Percentiles rank a stretch among this genome's conserved stretches.
Evolutionary conservation across 2,329 filamentous ascomycete species (phyloP).

Genomic region (Epichloe scottii): DNA sequence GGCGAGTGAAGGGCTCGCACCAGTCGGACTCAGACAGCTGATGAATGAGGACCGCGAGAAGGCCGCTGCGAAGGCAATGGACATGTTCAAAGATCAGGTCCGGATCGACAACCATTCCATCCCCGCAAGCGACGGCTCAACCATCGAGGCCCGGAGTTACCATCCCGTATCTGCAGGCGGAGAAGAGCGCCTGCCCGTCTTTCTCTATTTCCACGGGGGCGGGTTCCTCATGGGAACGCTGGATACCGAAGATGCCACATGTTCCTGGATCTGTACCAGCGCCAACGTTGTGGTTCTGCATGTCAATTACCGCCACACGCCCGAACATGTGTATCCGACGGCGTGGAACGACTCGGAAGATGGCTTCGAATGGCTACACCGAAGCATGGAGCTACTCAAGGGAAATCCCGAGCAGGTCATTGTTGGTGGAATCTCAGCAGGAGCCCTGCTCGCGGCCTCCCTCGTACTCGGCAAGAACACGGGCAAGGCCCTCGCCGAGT

Average conservation of each 20-base stretch:
- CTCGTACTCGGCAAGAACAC: background rate
- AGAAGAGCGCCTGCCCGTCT: background rate
- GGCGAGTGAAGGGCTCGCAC: background rate
- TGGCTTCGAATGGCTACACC: background rate
- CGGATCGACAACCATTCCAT: background rate
- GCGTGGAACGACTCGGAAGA: background rate
- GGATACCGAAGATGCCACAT: background rate
- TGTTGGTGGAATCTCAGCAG: background rate
- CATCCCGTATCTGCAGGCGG: background rate
- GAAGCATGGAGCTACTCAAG: background rate
- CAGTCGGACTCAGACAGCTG: background rate
- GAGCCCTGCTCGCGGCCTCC: background rate
- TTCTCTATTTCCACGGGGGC: background rate
- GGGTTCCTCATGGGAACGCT: background rate
- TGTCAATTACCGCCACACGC: background rate
- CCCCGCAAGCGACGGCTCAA: background rate
- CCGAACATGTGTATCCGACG: background rate
- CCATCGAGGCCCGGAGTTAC: background rate
- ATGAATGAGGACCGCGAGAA: background rate
- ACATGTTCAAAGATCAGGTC: background rate
- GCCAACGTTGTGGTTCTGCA: background rate
- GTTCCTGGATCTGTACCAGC: background rate
- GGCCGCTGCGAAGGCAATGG: background rate
- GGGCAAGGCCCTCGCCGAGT: background rate
- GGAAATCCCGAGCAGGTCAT: background rate